A percentile compares a stretch with the other conserved stretches of the same genome.
Conservation (phyloP, 2,329 filamentous ascomycete species). For the Diplodia scrobiculata region DNA sequence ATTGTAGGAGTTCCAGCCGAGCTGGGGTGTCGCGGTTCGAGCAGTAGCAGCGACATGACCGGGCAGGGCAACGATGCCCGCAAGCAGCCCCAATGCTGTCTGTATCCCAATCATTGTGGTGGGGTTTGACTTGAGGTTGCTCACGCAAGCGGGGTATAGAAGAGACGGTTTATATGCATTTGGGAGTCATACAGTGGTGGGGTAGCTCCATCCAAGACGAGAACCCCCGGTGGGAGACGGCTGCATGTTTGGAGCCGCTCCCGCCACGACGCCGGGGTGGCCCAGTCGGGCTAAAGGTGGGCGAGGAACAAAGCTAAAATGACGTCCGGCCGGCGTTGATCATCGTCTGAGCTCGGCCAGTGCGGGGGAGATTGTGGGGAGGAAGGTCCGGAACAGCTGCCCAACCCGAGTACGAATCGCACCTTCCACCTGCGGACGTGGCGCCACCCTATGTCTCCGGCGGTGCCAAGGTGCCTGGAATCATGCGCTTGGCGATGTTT, state of each 20-base stretch:
- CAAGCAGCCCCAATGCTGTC: background rate
- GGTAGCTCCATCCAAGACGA: background rate
- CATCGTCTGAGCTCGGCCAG: background rate
- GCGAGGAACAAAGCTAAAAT: background rate
- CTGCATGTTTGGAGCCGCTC: background rate
- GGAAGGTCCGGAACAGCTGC: background rate
- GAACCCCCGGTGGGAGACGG: constrained; percentile 4
- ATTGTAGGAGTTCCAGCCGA: constrained; percentile 64
- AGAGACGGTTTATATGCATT: constrained; percentile 7
- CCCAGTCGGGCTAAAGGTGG: constrained; percentile 5
- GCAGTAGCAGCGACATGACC: constrained; percentile 12
- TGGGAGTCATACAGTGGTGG: background rate
- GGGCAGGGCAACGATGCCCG: background rate
- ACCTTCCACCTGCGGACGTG: background rate
- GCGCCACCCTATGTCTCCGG: background rate
- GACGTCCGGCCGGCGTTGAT: no score
- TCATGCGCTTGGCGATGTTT: background rate
- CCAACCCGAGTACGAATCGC: constrained; percentile 12
- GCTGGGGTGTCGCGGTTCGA: constrained; percentile 37
- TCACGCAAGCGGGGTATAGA: background rate
- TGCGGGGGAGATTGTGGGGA: constrained; percentile 25
- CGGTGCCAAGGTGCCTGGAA: background rate
- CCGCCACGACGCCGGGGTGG: background rate
- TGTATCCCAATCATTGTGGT: background rate
- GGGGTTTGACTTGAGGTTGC: background rate